These are phyloP conservation scores for Cladophialophora exuberans DNA, from an alignment of 2,329 filamentous ascomycete genomes.

Conservation along the genomic window DNA sequence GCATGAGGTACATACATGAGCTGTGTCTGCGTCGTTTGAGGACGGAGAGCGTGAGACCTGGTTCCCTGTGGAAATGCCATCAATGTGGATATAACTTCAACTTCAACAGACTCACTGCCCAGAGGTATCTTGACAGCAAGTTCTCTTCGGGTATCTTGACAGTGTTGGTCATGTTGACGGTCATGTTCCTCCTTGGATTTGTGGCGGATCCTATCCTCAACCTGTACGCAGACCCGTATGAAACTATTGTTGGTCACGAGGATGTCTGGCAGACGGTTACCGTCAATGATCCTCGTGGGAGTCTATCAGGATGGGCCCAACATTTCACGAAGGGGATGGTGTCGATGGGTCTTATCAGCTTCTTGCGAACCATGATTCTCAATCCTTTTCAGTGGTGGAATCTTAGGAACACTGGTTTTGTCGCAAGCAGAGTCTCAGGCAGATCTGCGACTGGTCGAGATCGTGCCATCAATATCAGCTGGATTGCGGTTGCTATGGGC, in stretches of 20 bases:
- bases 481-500: conserved; percentile 78
- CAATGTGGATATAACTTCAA: conserved; percentile 33
- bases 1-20: conserved; percentile 92
- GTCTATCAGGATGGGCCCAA: conserved; percentile 68
- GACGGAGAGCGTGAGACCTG: conserved; percentile 63
- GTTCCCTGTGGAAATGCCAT: conserved; percentile 34
- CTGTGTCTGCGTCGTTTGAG: conserved; percentile 85
- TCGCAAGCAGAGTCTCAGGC: conserved; percentile 35
- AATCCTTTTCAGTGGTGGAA: conserved; percentile 77
- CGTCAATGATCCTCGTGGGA: conserved; percentile 19
- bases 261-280: conserved; percentile 39
- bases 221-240: conserved; percentile 78
- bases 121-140: conserved; percentile 62
- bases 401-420: conserved; percentile 64
- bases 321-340: conserved; percentile 90
- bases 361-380: conserved; percentile 76
- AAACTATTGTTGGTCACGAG: conserved; percentile 53
- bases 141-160: conserved; percentile 72
- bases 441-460: conserved; percentile 66
- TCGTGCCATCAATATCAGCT: conserved; percentile 76
- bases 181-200: conserved; percentile 84
- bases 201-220: conserved; percentile 91
- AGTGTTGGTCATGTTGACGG: conserved; percentile 67
- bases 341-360: conserved; percentile 84
- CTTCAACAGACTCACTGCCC: conserved; percentile 31